Percentiles rank a stretch among this genome's conserved stretches.
These are phyloP conservation scores for Entamoeba histolytica DNA, from an alignment of 208 protist species.

Conservation along the genomic window DNA sequence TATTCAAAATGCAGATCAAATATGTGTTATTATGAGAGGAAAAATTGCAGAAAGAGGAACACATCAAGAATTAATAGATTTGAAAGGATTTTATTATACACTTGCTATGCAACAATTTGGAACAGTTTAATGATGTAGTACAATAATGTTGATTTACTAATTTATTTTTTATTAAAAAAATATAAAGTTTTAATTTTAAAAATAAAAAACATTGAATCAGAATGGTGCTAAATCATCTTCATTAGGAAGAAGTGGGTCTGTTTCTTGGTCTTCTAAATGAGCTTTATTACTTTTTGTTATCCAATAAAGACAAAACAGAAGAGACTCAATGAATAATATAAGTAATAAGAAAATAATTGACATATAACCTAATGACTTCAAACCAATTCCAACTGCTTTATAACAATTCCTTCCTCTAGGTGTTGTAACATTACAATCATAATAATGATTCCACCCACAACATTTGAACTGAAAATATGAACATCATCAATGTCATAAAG, in stretches of 20 bases:
- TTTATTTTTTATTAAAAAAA: no score
- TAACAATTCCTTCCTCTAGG: not conserved
- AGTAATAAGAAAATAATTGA: not conserved
- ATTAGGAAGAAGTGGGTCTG: not conserved
- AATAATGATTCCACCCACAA: not conserved
- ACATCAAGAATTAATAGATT: conserved; percentile 46
- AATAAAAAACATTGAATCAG: no score
- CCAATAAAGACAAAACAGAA: not conserved
- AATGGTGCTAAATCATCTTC: not conserved
- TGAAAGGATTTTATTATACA: not conserved
- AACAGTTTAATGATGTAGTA: not conserved
- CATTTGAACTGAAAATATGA: not conserved
- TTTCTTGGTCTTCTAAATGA: not conserved
- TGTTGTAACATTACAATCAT: not conserved
- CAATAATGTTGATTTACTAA: no score
- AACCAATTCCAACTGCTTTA: not conserved
- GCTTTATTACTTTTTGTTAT: not conserved
- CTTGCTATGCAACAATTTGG: not conserved
- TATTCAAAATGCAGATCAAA: conserved; percentile 59
- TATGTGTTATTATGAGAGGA: conserved; percentile 66
- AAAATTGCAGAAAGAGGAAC: conserved; percentile 53
- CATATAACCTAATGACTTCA: not conserved
- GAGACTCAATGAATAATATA: not conserved
- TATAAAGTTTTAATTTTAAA: no score
- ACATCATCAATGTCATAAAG: no score